A percentile compares a stretch with the other conserved stretches of the same genome.
Conservation (phyloP, 176 grass and related monocot species). For the Zizania latifolia region DNA sequence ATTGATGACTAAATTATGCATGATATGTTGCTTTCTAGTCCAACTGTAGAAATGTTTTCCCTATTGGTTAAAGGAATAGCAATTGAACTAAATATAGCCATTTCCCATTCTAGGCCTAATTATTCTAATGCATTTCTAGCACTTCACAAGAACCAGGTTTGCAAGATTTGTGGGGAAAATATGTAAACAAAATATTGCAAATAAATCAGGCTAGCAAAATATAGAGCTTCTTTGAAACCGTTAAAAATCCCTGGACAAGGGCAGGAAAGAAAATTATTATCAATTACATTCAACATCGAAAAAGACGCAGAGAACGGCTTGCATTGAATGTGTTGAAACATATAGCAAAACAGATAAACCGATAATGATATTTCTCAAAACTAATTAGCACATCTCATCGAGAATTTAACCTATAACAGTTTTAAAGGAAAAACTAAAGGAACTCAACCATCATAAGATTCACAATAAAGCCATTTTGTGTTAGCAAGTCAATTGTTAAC, state of each 20-base stretch:
- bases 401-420: conserved; percentile 5
- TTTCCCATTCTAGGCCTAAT: not conserved
- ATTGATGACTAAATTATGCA: not conserved
- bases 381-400: not conserved
- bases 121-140: not conserved
- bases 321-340: not conserved
- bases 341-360: not conserved
- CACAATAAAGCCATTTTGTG: not conserved
- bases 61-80: not conserved
- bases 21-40: not conserved
- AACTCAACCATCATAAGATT: conserved; percentile 6
- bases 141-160: not conserved
- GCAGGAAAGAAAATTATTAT: not conserved
- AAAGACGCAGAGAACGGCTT: not conserved
- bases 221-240: not conserved
- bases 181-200: not conserved
- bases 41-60: not conserved
- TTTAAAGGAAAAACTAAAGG: not conserved
- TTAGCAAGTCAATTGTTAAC: conserved; percentile 14
- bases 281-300: not conserved
- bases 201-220: not conserved
- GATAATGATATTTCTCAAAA: not conserved
- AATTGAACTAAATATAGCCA: not conserved
- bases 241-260: conserved; percentile 5
- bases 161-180: not conserved